Percentiles rank a stretch among this genome's conserved stretches.
Conservation (phyloP, 2,329 filamentous ascomycete genomes). For the Cordyceps tenuipes region DNA sequence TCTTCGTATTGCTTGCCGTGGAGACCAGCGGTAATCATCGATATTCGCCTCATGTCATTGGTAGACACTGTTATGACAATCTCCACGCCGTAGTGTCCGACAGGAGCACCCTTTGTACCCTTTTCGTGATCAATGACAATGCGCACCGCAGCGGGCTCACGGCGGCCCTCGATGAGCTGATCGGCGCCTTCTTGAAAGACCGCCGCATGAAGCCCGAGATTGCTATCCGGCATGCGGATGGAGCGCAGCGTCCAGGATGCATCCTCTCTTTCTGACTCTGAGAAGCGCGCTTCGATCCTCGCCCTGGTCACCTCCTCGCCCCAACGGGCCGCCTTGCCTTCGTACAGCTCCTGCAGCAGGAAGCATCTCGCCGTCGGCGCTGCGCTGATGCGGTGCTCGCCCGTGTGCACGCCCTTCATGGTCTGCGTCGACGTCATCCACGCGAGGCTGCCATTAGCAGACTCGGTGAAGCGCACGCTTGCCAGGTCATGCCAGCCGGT, state of each 20-base stretch:
- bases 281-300: conserved; percentile 74
- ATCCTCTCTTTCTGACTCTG: conserved; percentile 74
- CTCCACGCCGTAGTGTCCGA: conserved; percentile 62
- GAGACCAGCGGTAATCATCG: conserved; percentile 50
- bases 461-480: conserved; percentile 66
- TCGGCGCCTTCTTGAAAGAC: conserved; percentile 63
- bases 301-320: conserved; percentile 83
- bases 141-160: conserved; percentile 59
- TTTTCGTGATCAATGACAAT: conserved; percentile 65
- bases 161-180: conserved; percentile 54
- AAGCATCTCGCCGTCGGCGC: conserved; percentile 58
- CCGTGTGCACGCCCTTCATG: conserved; percentile 46
- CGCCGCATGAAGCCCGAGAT: conserved; percentile 53
- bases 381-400: conserved; percentile 33
- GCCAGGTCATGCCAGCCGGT: conserved; percentile 62
- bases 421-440: conserved; percentile 61
- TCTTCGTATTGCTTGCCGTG: conserved; percentile 67
- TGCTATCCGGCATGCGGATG: conserved; percentile 52
- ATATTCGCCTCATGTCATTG: conserved; percentile 42
- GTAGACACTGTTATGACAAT: conserved; percentile 56
- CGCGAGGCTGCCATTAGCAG: conserved; percentile 52
- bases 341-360: conserved; percentile 64
- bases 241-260: conserved; percentile 73
- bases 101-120: conserved; percentile 56
- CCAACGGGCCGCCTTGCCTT: conserved; percentile 67